Base-by-base conservation (phyloP, 202 grass and related monocot genomes). In the Schoenoplectus tabernaemontani region DNA sequence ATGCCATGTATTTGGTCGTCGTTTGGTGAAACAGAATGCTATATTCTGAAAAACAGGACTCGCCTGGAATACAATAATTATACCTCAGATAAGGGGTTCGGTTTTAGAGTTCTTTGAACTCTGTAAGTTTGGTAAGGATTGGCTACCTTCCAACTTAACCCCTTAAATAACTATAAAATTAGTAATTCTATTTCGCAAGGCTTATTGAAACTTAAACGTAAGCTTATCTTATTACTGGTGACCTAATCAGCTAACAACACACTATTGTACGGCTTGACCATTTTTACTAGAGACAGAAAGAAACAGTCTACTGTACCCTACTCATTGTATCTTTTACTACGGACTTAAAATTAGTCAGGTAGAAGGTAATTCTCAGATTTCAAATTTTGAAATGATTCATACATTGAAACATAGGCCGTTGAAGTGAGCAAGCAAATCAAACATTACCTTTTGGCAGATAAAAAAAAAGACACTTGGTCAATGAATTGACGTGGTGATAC, bases 181-280 rank as follows among this genome's bases (percentile, higher is more conserved):
- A 57, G 17, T 34, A 54, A 30, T 32, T 54, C 0, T 36, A 36
- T 57, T 19, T 76, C 48, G 53, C 48, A 76, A 37, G n/a, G 9
- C 8, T 76, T 57, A 7, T 38, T 56, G 16, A 56, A 37, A 56
- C 2, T 57, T 37, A 16, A 76, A 76, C 48, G 71, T 12, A 76
- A 56, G 48, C 23, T 19, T 17, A 28, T 56, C 16, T 76, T 76
- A 57, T 57, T 28, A 28, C 28, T 76, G 71, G 48, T 76, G 48
- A 36, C 28, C 71, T 76, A 57, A 76, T 76, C 71, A 76, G 48
- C 71, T 76, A 76, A 57, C 48, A 76, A 37, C 71, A 76, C 48
- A 57, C 71, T 57, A 57, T 36, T 72, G 6, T 48, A 72, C 43
- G 11, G 66, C 41, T 70, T 70, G 11, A 70, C 66, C 66, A 26